Percentiles rank a stretch among this genome's conserved stretches.
Conservation (phyloP, 148 eudicot genomes). For the Cornus controversa region DNA sequence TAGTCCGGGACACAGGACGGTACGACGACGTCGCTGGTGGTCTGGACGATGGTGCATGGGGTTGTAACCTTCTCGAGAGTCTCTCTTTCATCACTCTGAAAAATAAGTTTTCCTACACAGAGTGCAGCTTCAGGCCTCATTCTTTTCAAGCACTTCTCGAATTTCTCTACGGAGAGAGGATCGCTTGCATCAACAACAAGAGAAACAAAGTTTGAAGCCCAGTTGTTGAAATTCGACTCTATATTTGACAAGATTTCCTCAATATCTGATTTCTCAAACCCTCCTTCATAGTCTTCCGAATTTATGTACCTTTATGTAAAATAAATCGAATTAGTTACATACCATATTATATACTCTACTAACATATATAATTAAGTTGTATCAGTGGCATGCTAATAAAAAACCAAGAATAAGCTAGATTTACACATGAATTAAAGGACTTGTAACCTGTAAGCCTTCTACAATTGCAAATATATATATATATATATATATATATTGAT, state of each 20-base stretch:
- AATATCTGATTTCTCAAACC: slow-evolving; percentile 53
- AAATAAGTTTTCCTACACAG: slow-evolving; percentile 60
- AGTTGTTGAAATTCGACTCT: slow-evolving; percentile 44
- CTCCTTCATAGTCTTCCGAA: slow-evolving; percentile 83
- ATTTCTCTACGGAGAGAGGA: slow-evolving; percentile 29
- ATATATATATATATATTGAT: too few species aligned
- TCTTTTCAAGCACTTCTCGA: slow-evolving; percentile 41
- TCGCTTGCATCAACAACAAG: slow-evolving; percentile 49
- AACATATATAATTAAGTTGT: too few species aligned
- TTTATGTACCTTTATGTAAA: slow-evolving; percentile 52
- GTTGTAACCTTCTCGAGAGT: slow-evolving; percentile 54
- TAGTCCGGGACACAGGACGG: slow-evolving; percentile 63
- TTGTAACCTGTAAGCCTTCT: too few species aligned
- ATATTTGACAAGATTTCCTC: slow-evolving; percentile 60
- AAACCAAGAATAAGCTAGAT: too few species aligned
- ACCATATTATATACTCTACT: too few species aligned
- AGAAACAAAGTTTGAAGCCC: slow-evolving; percentile 66
- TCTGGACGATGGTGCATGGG: slow-evolving; percentile 70
- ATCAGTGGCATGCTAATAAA: too few species aligned
- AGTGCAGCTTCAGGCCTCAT: slow-evolving; percentile 66
- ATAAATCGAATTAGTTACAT: not conserved
- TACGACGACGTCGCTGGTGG: slow-evolving; percentile 57
- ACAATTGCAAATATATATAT: too few species aligned
- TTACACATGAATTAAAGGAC: too few species aligned
- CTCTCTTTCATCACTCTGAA: slow-evolving; percentile 55